Base-by-base conservation (phyloP, 1,139 yeast species). In the Pichia sp. region DNA sequence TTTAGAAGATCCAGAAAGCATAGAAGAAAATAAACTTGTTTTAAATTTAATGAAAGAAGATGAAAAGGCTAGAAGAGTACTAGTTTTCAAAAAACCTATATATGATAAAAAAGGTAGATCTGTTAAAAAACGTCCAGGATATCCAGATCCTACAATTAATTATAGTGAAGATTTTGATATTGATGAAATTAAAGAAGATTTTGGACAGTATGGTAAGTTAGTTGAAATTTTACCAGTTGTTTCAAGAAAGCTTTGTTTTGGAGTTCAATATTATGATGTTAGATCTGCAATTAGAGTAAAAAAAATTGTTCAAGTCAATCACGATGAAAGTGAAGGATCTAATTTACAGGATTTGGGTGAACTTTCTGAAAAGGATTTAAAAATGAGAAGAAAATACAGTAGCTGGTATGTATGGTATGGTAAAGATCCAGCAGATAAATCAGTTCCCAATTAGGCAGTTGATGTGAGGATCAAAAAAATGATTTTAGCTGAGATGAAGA, bases 341-440 rank as follows among this genome's bases (percentile, higher is more conserved):
- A 15, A 19, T 11, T n/a, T 15, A 28, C 15, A 9, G 5, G 24
- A 18, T 7, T 5, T 13, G 2, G 37, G 34, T 6, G 31, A 22
- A 14, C 20, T 31, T 8, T 19, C 10, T n/a, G 38, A 20, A 9
- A 9, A 15, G 10, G 50, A 48, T 21, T 3, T 11, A 7, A 59
- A 66, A 42, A 52, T 80, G 48, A 53, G 65, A 40, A 51, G 51
- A n/a, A 75, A 70, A 50, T 84, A 78, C 52, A 59, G 59, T 8
- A 72, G 65, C 7, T 85, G 94, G 93, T 60, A 66, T 10, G 62
- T 81, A 3, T 71, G 78, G 73, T 85, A 76, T 54, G 87, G 84
- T 0, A 72, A 70, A 39, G 95, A 85, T 56, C 74, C 76, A 1
- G 69, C 86, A 6, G 91, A 82, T 49, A 67, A 65, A 46, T 78